A percentile compares a stretch with the other conserved stretches of the same genome.
Evolutionary conservation across 305 asterid genomes (phyloP).

Genomic region (Fraxinus velutina): DNA sequence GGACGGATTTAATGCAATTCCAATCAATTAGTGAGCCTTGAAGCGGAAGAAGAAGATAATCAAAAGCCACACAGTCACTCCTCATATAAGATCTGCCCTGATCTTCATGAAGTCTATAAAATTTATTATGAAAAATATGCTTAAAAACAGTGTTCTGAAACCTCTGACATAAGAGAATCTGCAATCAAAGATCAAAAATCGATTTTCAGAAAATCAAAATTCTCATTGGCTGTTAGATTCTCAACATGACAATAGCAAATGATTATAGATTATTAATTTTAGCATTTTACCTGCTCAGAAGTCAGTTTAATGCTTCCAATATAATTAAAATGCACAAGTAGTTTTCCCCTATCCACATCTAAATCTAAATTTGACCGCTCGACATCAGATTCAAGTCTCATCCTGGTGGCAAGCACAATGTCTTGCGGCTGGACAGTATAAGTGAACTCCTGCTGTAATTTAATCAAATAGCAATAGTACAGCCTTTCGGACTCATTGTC

Average conservation of each 20-base stretch:
- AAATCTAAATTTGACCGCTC: constrained; percentile 38
- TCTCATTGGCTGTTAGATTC: background rate
- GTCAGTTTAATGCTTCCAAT: constrained; percentile 32
- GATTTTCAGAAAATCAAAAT: constrained; percentile 7
- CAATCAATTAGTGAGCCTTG: constrained; percentile 41
- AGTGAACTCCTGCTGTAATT: constrained; percentile 34
- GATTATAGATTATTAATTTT: background rate
- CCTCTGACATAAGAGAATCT: constrained; percentile 51
- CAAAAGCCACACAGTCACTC: constrained; percentile 28
- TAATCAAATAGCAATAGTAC: constrained; percentile 51
- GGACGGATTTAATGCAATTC: constrained; percentile 41
- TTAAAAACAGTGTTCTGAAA: constrained; percentile 56
- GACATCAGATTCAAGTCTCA: constrained; percentile 40
- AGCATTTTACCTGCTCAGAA: constrained; percentile 42
- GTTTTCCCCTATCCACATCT: constrained; percentile 48
- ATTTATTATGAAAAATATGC: constrained; percentile 47
- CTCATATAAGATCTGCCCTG: constrained; percentile 13
- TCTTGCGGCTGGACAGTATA: constrained; percentile 42
- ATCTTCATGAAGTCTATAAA: constrained; percentile 34
- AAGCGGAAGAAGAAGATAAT: constrained; percentile 70
- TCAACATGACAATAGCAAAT: background rate
- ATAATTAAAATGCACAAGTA: constrained; percentile 31
- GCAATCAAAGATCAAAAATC: constrained; percentile 21
- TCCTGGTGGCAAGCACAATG: constrained; percentile 49
- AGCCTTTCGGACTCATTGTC: constrained; percentile 19